Evolutionary conservation across 306 rosid genomes (phyloP).

Genomic region (Parietaria judaica): DNA sequence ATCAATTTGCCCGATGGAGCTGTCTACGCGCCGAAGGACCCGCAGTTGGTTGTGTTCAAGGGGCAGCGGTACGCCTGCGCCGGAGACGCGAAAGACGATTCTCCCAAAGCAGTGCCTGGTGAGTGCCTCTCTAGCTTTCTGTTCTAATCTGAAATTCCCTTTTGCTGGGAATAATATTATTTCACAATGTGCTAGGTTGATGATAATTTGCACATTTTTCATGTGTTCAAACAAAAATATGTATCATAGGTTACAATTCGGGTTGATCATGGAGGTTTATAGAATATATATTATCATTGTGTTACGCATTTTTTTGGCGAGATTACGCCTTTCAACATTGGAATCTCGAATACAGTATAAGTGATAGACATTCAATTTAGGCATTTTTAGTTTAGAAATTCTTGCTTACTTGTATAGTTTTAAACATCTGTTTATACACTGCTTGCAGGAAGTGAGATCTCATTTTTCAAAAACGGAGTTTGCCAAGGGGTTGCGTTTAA

Average conservation of each 20-base stretch:
- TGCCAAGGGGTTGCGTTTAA: slow-evolving; percentile 89
- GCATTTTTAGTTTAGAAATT: not conserved
- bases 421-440: slow-evolving; percentile 8
- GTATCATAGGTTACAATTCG: too few species aligned
- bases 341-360: too few species aligned
- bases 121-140: slow-evolving; percentile 19
- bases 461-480: slow-evolving; percentile 78
- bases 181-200: too few species aligned
- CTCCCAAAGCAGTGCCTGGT: slow-evolving; percentile 76
- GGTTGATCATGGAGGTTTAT: too few species aligned
- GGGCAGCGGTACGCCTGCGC: slow-evolving; percentile 74
- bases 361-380: too few species aligned
- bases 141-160: not conserved
- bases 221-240: not conserved
- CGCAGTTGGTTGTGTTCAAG: slow-evolving; percentile 71
- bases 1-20: slow-evolving; percentile 80
- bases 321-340: too few species aligned
- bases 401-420: not conserved
- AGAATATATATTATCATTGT: too few species aligned
- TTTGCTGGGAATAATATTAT: not conserved
- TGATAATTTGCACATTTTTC: too few species aligned
- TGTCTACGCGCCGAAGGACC: slow-evolving; percentile 52
- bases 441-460: slow-evolving; percentile 85
- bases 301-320: too few species aligned
- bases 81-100: slow-evolving; percentile 66